These are phyloP conservation scores for Leishmania braziliensis DNA, from an alignment of 208 protist species.

Conservation along the genomic window DNA sequence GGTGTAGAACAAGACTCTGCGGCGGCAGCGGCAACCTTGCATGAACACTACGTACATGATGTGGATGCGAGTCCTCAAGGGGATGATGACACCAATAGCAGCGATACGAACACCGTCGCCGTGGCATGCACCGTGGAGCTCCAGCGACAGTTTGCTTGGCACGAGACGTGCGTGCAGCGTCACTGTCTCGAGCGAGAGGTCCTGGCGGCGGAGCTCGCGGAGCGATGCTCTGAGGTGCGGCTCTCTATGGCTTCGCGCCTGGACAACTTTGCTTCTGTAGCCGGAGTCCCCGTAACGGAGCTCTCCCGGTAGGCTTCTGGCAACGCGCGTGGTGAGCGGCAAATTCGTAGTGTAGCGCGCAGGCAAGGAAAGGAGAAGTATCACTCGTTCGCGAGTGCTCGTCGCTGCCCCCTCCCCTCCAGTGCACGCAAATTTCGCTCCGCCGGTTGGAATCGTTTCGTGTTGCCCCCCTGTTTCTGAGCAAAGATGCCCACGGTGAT, in stretches of 20 bases:
- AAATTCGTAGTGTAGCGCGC: not conserved
- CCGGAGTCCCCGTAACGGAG: slow-evolving; percentile 26
- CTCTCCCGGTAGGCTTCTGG: slow-evolving; percentile 7
- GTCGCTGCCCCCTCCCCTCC: not conserved
- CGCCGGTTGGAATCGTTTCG: not conserved
- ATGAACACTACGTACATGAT: not conserved
- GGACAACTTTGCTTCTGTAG: slow-evolving; percentile 33
- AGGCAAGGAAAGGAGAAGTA: not conserved
- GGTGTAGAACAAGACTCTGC: not conserved
- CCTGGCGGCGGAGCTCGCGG: slow-evolving; percentile 35
- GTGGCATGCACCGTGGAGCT: slow-evolving; percentile 9
- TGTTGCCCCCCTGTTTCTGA: not conserved
- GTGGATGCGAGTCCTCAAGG: not conserved
- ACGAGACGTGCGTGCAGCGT: slow-evolving; percentile 31
- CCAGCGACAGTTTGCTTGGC: slow-evolving; percentile 27
- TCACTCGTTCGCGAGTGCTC: not conserved
- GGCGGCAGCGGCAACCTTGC: not conserved
- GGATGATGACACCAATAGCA: no score
- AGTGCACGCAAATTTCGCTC: not conserved
- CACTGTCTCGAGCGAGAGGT: slow-evolving; percentile 38
- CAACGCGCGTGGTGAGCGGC: not conserved
- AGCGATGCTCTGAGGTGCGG: slow-evolving; percentile 36
- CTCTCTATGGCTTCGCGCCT: slow-evolving; percentile 38
- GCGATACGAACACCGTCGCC: not conserved
- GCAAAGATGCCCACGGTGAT: not conserved